Conservation (phyloP, 148 eudicot species). For the Silene uniflora region DNA sequence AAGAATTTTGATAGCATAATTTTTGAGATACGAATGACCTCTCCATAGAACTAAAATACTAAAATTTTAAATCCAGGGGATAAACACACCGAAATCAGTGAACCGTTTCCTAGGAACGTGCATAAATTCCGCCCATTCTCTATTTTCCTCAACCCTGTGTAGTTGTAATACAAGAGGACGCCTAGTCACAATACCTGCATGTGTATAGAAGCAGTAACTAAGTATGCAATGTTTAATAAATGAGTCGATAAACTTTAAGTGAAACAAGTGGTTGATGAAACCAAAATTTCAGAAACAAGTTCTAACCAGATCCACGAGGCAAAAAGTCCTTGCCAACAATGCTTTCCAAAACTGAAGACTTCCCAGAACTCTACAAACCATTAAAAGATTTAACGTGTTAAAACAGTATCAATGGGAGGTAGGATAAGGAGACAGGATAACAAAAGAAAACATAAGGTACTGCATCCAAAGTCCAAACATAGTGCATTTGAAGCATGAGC, state of each 20-base stretch:
- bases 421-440: neutral
- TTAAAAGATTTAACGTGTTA: constrained; percentile 9
- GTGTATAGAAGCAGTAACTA: constrained; percentile 14
- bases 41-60: neutral
- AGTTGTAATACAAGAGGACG: constrained; percentile 98
- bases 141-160: constrained; percentile 82
- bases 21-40: neutral
- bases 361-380: constrained; percentile 82
- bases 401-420: neutral
- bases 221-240: neutral
- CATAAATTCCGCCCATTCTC: constrained; percentile 97
- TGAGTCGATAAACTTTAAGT: neutral
- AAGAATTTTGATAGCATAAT: neutral
- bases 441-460: neutral
- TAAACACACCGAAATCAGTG: constrained; percentile 77
- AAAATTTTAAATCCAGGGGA: neutral
- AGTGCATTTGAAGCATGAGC: neutral
- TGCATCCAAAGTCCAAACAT: neutral
- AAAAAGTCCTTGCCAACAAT: constrained; percentile 95
- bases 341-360: constrained; percentile 96
- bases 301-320: constrained; percentile 98
- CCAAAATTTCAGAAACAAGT: neutral
- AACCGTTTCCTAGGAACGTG: constrained; percentile 75
- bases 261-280: neutral
- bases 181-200: constrained; percentile 90